Evolutionary conservation across 2,329 filamentous ascomycete species (phyloP).

Genomic region (Myriangium duriaei): DNA sequence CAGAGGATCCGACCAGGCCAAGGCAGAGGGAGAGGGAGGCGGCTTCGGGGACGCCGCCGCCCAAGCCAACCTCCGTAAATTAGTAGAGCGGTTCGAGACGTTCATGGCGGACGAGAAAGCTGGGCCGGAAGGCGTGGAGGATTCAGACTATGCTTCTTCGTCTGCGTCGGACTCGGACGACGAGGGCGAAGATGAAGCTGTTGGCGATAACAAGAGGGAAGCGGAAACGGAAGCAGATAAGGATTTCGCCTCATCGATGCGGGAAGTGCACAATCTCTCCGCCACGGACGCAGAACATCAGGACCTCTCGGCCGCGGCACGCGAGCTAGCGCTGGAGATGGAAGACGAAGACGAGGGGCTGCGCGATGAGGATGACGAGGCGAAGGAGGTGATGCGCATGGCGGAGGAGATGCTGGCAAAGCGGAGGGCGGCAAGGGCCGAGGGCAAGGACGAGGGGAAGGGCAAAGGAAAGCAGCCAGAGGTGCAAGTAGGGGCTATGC

Average conservation of each 20-base stretch:
- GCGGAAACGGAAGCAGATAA: slow-evolving; percentile 68
- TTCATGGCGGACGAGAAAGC: slow-evolving; percentile 74
- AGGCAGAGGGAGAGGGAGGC: slow-evolving; percentile 11
- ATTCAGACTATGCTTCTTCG: slow-evolving; percentile 39
- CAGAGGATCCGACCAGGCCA: slow-evolving; percentile 16
- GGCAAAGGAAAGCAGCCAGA: slow-evolving; percentile 10
- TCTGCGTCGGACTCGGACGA: no score
- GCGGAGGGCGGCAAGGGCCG: background rate
- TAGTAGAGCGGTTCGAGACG: slow-evolving; percentile 84
- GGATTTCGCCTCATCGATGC: slow-evolving; percentile 78
- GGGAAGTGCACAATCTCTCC: slow-evolving; percentile 72
- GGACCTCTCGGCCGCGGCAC: slow-evolving; percentile 22
- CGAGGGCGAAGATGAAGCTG: slow-evolving; percentile 17
- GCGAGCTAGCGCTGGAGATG: slow-evolving; percentile 25
- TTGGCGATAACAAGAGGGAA: slow-evolving; percentile 55
- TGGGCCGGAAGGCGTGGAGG: slow-evolving; percentile 69
- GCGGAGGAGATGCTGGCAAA: slow-evolving; percentile 44
- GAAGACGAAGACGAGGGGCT: slow-evolving; percentile 29
- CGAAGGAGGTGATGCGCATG: slow-evolving; percentile 51
- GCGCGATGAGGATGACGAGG: slow-evolving; percentile 46
- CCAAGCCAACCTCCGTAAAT: slow-evolving; percentile 71
- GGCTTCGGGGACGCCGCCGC: slow-evolving; percentile 52
- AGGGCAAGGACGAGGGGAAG: slow-evolving; percentile 7
- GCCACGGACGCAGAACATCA: slow-evolving; percentile 23
- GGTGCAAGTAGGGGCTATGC: slow-evolving; percentile 1